These are phyloP conservation scores for Mycotypha africana DNA, from an alignment of 371 early-diverging fungal genomes.

Conservation along the genomic window DNA sequence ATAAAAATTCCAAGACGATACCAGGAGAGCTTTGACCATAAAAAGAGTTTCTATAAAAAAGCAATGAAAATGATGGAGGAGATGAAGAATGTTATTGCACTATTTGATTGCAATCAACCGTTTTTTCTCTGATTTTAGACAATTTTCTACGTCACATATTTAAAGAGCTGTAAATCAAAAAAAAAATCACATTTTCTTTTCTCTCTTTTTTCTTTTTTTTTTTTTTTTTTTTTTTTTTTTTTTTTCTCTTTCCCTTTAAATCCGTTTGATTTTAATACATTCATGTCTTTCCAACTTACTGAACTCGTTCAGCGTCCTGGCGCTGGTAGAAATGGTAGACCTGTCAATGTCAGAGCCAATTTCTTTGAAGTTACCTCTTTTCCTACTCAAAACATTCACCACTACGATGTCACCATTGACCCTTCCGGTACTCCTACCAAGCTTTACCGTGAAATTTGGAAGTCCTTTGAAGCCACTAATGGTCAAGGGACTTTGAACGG, in stretches of 20 bases:
- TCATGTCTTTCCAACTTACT: conserved; percentile 28
- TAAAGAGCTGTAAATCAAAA: too few species aligned
- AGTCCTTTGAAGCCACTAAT: conserved; percentile 30
- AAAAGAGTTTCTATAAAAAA: not conserved
- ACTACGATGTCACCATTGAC: conserved; percentile 33
- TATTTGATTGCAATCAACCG: not conserved
- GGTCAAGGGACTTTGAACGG: conserved; percentile 27
- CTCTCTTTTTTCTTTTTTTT: conserved; percentile 5
- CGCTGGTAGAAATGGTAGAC: conserved; percentile 23
- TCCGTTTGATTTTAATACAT: not conserved
- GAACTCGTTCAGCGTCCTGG: conserved; percentile 32
- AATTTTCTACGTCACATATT: too few species aligned
- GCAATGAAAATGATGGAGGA: not conserved
- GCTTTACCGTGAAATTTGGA: conserved; percentile 44
- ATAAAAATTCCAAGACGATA: too few species aligned
- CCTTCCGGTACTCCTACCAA: conserved; percentile 36
- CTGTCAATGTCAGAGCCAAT: conserved; percentile 28
- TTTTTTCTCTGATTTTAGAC: too few species aligned
- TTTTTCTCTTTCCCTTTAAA: conserved; percentile 7
- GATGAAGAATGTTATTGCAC: not conserved
- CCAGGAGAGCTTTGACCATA: too few species aligned
- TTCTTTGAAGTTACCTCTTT: conserved; percentile 44
- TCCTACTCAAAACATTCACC: conserved; percentile 36
- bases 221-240: conserved; percentile 3
- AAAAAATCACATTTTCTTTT: too few species aligned